Percentiles rank a stretch among this genome's conserved stretches.
phyloP scores from a whole-genome alignment of 1,284 basidiomycete genomes.

The Cutaneotrichosporon cyanovorans region DNA sequence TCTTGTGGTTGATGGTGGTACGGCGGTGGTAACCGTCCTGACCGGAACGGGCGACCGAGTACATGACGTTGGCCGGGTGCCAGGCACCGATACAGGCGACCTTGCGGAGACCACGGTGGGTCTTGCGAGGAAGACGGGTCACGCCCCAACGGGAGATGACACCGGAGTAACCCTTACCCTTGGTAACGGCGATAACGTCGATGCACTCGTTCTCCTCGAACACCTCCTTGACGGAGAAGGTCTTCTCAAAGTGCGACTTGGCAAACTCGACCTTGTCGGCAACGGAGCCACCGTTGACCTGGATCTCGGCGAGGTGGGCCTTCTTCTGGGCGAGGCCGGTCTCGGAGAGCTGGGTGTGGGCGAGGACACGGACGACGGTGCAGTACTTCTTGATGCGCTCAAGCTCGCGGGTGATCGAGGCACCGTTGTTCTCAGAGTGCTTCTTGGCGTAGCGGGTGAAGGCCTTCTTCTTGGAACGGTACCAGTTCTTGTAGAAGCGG shows the following conservation, averaged over 20 bases:
- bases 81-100: slow-evolving; percentile 99
- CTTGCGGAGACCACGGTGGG: slow-evolving; percentile 99
- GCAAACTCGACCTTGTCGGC: slow-evolving; percentile 98
- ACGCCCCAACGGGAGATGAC: slow-evolving; percentile 99
- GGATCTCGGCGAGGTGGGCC: slow-evolving; percentile 99
- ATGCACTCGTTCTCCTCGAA: slow-evolving; percentile 98
- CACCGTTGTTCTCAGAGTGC: slow-evolving; percentile 90
- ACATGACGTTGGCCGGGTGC: slow-evolving; percentile 99
- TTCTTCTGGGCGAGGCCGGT: slow-evolving; percentile 98
- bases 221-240: slow-evolving; percentile 72
- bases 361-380: slow-evolving; percentile 98
- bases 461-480: slow-evolving; percentile 99
- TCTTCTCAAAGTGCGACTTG: slow-evolving; percentile 94
- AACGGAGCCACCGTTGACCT: slow-evolving; percentile 95
- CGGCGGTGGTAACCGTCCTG: slow-evolving; percentile 99
- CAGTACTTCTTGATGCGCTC: slow-evolving; percentile 99
- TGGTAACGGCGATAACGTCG: slow-evolving; percentile 96
- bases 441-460: slow-evolving; percentile 98
- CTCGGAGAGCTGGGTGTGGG: slow-evolving; percentile 97
- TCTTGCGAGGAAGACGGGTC: slow-evolving; percentile 95
- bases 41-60: slow-evolving; percentile 99
- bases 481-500: slow-evolving; percentile 99
- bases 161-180: slow-evolving; percentile 99
- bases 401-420: slow-evolving; percentile 88
- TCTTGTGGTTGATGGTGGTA: slow-evolving; percentile 74